Conservation (phyloP, 805 yeast species). For the Ogataea glucozyma region DNA sequence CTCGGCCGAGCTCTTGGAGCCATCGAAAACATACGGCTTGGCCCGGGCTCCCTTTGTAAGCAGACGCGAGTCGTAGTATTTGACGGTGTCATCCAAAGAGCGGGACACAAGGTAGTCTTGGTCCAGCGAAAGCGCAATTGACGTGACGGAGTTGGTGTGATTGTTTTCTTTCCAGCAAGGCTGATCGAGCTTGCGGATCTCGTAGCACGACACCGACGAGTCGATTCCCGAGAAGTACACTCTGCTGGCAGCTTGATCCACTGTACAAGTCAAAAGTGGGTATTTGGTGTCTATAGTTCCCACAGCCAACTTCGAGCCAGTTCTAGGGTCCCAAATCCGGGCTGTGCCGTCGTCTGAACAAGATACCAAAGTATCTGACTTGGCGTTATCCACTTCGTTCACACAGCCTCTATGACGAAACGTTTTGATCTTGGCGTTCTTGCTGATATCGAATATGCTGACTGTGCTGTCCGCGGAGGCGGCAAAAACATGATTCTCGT, state of each 20-base stretch:
- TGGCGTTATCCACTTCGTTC: constrained; percentile 50
- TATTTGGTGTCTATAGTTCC: constrained; percentile 38
- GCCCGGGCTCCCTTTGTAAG: constrained; percentile 38
- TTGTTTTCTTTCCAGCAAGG: constrained; percentile 47
- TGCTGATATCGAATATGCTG: constrained; percentile 60
- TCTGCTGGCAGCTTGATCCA: constrained; percentile 40
- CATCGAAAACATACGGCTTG: constrained; percentile 53
- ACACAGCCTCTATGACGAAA: constrained; percentile 43
- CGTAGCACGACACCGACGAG: constrained; percentile 60
- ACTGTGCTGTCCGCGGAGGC: constrained; percentile 64
- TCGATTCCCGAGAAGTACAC: constrained; percentile 69
- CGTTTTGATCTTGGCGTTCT: constrained; percentile 56
- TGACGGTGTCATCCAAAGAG: constrained; percentile 57
- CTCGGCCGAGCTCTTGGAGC: constrained; percentile 56
- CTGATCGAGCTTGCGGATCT: constrained; percentile 44
- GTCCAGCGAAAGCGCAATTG: constrained; percentile 45
- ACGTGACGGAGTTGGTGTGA: constrained; percentile 56
- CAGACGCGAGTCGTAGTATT: constrained; percentile 56
- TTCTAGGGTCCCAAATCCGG: constrained; percentile 65
- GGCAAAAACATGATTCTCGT: constrained; percentile 46
- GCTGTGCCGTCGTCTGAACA: constrained; percentile 68
- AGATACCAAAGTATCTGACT: constrained; percentile 40
- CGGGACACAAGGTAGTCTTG: constrained; percentile 49
- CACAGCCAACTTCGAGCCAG: constrained; percentile 47
- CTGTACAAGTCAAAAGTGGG: constrained; percentile 57